phyloP scores from a whole-genome alignment of 2,329 filamentous ascomycete genomes.

The Fusarium xyrophilum region DNA sequence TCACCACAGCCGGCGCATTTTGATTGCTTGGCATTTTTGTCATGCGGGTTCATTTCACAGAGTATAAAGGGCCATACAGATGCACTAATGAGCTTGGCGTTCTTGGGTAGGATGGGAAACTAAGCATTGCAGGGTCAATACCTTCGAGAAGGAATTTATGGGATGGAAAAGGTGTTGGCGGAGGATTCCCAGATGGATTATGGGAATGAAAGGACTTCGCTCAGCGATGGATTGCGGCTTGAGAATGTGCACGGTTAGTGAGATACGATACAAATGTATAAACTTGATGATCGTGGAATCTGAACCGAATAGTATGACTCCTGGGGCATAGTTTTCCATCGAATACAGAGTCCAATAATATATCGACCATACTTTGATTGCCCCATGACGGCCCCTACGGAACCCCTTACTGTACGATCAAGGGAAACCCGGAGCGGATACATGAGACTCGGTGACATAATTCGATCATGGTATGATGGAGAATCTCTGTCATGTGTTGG shows the following conservation, averaged over 20 bases:
- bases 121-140: conserved; percentile 22
- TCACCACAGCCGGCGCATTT: conserved; percentile 21
- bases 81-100: conserved; percentile 40
- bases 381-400: neutral
- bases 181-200: conserved; percentile 6
- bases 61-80: conserved; percentile 32
- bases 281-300: conserved; percentile 18
- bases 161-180: conserved; percentile 34
- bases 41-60: conserved; percentile 17
- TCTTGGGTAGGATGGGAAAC: conserved; percentile 30
- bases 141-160: conserved; percentile 19
- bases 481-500: neutral
- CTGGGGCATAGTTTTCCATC: neutral
- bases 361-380: neutral
- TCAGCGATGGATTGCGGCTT: conserved; percentile 20
- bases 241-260: conserved; percentile 9
- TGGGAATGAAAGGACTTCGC: conserved; percentile 8
- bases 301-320: neutral
- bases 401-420: neutral
- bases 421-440: neutral
- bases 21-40: conserved; percentile 8
- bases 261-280: conserved; percentile 38
- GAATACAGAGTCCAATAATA: neutral
- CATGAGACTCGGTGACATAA: neutral
- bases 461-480: neutral